Percentiles rank a stretch among this genome's conserved stretches.
These are phyloP conservation scores for Massariosphaeria phaeospora DNA, from an alignment of 495 filamentous ascomycete species.

Conservation along the genomic window DNA sequence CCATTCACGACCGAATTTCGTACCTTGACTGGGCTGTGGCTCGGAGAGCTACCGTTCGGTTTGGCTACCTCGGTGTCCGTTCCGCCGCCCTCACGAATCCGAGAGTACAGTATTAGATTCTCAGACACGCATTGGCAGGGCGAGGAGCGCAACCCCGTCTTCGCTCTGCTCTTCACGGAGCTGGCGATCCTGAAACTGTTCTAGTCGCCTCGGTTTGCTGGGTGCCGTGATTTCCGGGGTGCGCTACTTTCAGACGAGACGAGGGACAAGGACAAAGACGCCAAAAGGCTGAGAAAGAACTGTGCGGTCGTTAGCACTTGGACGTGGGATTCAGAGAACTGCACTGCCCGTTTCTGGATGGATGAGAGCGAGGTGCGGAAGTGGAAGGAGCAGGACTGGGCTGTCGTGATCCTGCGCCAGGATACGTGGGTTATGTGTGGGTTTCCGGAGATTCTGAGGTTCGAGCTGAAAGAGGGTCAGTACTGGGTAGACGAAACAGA, in stretches of 20 bases:
- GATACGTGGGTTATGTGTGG: background rate
- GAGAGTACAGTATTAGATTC: background rate
- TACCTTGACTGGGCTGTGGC: background rate
- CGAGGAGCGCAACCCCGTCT: too few species aligned
- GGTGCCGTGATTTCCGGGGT: too few species aligned
- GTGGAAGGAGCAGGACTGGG: background rate
- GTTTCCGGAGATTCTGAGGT: too few species aligned
- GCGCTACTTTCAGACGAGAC: too few species aligned
- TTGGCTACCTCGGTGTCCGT: background rate
- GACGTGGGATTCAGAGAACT: background rate
- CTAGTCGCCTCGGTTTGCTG: too few species aligned
- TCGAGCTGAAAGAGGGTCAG: too few species aligned
- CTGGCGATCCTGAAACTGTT: too few species aligned
- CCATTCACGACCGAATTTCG: background rate
- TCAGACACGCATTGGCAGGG: too few species aligned
- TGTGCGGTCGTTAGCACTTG: background rate
- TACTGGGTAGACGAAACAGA: too few species aligned
- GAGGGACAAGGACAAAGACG: too few species aligned
- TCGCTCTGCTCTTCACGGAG: too few species aligned
- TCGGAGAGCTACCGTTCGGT: background rate
- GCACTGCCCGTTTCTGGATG: background rate
- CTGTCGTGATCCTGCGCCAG: background rate
- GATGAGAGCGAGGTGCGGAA: background rate
- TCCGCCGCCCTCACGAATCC: background rate
- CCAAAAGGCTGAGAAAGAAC: too few species aligned